phyloP scores from a whole-genome alignment of 805 yeast species.

The Blastobotrys attinorum region DNA sequence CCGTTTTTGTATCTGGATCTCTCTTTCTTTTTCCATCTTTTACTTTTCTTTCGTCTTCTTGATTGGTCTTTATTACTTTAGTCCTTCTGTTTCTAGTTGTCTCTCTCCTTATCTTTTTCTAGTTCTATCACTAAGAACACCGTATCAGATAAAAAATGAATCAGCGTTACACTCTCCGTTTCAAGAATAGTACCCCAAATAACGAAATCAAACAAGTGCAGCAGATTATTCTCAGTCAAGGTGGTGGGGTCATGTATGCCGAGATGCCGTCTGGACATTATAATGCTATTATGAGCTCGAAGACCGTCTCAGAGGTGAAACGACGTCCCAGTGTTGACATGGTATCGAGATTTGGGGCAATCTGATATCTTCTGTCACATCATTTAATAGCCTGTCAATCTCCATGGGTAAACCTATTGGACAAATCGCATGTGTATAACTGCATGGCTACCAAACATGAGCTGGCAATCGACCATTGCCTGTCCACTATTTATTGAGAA shows the following conservation, averaged over 20 bases:
- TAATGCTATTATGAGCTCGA: neutral
- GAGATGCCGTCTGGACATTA: neutral
- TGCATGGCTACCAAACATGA: too few relatives aligned
- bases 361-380: neutral
- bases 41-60: too few relatives aligned
- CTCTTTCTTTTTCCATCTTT: too few relatives aligned
- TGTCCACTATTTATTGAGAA: too few relatives aligned
- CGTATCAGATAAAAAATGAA: neutral
- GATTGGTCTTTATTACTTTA: too few relatives aligned
- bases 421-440: too few relatives aligned
- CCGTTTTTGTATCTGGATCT: too few relatives aligned
- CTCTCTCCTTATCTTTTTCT: neutral
- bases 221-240: neutral
- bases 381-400: too few relatives aligned
- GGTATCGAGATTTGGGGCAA: neutral
- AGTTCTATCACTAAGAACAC: neutral
- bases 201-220: neutral
- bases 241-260: slow-evolving; percentile 1
- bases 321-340: neutral
- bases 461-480: too few relatives aligned
- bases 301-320: neutral
- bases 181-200: neutral
- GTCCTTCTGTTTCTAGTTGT: too few relatives aligned
- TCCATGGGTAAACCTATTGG: too few relatives aligned
- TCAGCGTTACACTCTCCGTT: neutral